These are phyloP conservation scores for Lasiodiplodia citricola DNA, from an alignment of 2,329 filamentous ascomycete species.

Conservation along the genomic window DNA sequence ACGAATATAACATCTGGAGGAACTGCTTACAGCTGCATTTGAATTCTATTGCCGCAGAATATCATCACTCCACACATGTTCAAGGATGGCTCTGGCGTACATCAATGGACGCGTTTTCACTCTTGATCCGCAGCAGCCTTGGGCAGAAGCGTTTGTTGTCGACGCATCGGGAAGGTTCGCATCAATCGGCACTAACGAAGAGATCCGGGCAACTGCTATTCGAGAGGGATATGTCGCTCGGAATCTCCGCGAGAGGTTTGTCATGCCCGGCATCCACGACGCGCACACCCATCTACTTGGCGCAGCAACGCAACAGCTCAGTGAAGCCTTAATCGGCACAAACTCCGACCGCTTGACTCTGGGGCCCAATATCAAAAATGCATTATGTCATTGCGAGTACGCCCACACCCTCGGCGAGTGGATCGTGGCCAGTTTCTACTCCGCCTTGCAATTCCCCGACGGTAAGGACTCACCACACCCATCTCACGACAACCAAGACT, in stretches of 20 bases:
- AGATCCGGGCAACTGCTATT: neutral
- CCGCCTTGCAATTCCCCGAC: conserved; percentile 33
- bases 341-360: conserved; percentile 34
- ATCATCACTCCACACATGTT: no score
- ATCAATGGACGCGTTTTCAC: no score
- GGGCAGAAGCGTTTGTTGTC: no score
- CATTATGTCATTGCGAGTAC: conserved; percentile 37
- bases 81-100: no score
- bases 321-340: conserved; percentile 35
- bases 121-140: no score
- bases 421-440: conserved; percentile 30
- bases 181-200: neutral
- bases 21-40: no score
- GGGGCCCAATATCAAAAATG: conserved; percentile 34
- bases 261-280: conserved; percentile 47
- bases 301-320: conserved; percentile 36
- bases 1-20: no score
- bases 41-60: no score
- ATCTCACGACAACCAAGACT: neutral
- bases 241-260: conserved; percentile 38
- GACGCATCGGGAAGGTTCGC: neutral
- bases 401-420: conserved; percentile 35
- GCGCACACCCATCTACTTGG: conserved; percentile 42
- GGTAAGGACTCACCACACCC: conserved; percentile 8
- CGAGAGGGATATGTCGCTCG: conserved; percentile 28